phyloP scores from a whole-genome alignment of 441 rosid species.

The Erodium texanum region DNA sequence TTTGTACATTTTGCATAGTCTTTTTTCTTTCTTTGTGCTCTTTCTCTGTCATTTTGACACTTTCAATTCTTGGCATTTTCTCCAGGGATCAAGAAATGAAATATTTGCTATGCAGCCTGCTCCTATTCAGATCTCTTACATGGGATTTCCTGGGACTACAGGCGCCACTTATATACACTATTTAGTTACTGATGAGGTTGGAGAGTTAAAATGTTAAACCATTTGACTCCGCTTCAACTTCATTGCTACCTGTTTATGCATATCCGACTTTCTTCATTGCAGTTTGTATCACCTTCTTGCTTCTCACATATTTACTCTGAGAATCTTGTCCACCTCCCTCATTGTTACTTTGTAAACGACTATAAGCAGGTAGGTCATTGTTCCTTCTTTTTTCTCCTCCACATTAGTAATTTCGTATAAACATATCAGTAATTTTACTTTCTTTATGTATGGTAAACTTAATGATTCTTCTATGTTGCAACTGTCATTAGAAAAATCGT shows the following conservation, averaged over 20 bases:
- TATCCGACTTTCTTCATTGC: slow-evolving; percentile 20
- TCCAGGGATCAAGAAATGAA: slow-evolving; percentile 98
- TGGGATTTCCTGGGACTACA: slow-evolving; percentile 99
- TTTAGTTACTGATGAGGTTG: slow-evolving; percentile 94
- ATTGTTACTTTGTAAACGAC: slow-evolving; percentile 97
- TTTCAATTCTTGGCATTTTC: background rate
- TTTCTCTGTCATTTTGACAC: background rate
- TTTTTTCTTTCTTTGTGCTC: background rate
- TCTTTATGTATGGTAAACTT: background rate
- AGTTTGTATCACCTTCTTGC: slow-evolving; percentile 87
- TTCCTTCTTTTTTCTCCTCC: background rate
- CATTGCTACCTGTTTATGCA: slow-evolving; percentile 7
- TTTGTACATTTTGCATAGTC: too few species aligned
- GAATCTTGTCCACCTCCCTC: slow-evolving; percentile 95
- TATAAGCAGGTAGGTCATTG: slow-evolving; percentile 69
- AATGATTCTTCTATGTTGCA: background rate
- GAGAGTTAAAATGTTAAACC: slow-evolving; percentile 2
- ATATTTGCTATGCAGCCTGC: slow-evolving; percentile 98
- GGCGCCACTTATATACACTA: slow-evolving; percentile 93
- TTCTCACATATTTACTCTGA: slow-evolving; percentile 82
- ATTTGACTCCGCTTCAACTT: background rate
- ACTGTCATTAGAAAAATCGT: slow-evolving; percentile 61
- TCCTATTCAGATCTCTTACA: slow-evolving; percentile 95
- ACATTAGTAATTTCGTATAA: background rate
- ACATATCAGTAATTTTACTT: background rate